These are phyloP conservation scores for Dacryopinax spathularia DNA, from an alignment of 768 basidiomycete species.

Conservation along the genomic window DNA sequence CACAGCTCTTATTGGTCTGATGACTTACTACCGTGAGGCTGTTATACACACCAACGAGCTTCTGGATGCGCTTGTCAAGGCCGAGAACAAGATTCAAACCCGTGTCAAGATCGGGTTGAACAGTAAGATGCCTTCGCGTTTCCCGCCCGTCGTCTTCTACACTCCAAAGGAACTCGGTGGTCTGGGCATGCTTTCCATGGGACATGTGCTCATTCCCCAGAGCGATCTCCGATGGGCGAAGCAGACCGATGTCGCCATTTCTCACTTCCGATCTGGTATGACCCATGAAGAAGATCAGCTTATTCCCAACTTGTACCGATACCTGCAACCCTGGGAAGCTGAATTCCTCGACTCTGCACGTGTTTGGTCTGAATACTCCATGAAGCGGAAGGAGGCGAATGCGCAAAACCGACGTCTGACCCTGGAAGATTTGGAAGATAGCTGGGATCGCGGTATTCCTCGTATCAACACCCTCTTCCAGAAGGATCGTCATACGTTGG, in stretches of 20 bases:
- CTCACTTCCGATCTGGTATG: slow-evolving; percentile 99
- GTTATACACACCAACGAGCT: slow-evolving; percentile 96
- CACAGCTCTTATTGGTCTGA: slow-evolving; percentile 83
- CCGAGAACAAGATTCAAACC: slow-evolving; percentile 99
- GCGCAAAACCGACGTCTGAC: slow-evolving; percentile 95
- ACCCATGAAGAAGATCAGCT: slow-evolving; percentile 87
- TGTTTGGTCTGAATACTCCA: slow-evolving; percentile 98
- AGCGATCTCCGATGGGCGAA: slow-evolving; percentile 96
- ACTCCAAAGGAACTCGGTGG: slow-evolving; percentile 97
- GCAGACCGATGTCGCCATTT: slow-evolving; percentile 93
- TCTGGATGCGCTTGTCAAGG: slow-evolving; percentile 90
- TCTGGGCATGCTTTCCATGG: slow-evolving; percentile 98
- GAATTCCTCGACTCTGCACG: slow-evolving; percentile 96
- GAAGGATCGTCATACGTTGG: slow-evolving; percentile 92
- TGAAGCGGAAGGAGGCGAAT: slow-evolving; percentile 99
- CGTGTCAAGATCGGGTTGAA: slow-evolving; percentile 99
- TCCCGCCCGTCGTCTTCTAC: slow-evolving; percentile 93
- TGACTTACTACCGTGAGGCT: slow-evolving; percentile 97
- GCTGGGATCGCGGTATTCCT: slow-evolving; percentile 97
- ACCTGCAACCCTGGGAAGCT: slow-evolving; percentile 93
- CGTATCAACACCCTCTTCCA: slow-evolving; percentile 99
- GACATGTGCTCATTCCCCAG: slow-evolving; percentile 95
- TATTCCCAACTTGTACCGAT: slow-evolving; percentile 94
- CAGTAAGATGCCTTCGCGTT: slow-evolving; percentile 98
- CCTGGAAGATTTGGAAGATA: slow-evolving; percentile 93